Percentiles rank a stretch among this genome's conserved stretches.
Evolutionary conservation across 2,329 filamentous ascomycete genomes (phyloP).

Genomic region (Helminthosporium solani): DNA sequence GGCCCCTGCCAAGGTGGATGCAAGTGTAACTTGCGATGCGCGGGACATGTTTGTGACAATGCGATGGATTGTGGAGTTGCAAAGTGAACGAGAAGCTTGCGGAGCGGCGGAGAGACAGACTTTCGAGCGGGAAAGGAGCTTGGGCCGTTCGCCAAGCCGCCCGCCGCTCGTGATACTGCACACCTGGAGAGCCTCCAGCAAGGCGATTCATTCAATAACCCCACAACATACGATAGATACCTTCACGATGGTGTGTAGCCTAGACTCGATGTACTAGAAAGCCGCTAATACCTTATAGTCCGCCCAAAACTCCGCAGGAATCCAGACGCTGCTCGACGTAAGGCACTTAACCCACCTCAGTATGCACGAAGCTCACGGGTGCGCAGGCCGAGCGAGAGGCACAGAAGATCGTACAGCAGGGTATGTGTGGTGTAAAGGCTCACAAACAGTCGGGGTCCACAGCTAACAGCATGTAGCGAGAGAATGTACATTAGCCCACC

Average conservation of each 20-base stretch:
- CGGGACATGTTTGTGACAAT: slow-evolving; percentile 68
- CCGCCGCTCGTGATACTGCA: slow-evolving; percentile 17
- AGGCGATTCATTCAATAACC: slow-evolving; percentile 23
- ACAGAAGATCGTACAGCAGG: slow-evolving; percentile 98
- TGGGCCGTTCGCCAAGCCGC: slow-evolving; percentile 31
- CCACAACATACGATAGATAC: slow-evolving; percentile 8
- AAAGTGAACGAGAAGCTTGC: too few species aligned
- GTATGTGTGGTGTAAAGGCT: slow-evolving; percentile 61
- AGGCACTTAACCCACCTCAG: slow-evolving; percentile 42
- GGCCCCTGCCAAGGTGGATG: slow-evolving; percentile 74
- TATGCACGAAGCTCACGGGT: slow-evolving; percentile 40
- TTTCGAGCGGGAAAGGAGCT: slow-evolving; percentile 25
- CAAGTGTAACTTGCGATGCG: slow-evolving; percentile 82
- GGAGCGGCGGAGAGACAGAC: slow-evolving; percentile 9
- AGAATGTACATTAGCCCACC: slow-evolving; percentile 66
- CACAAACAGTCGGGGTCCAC: neutral
- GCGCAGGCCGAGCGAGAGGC: slow-evolving; percentile 91
- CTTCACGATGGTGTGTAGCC: slow-evolving; percentile 29
- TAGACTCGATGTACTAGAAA: neutral
- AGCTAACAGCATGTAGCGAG: slow-evolving; percentile 58
- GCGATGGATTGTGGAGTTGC: slow-evolving; percentile 8
- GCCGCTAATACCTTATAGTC: slow-evolving; percentile 60
- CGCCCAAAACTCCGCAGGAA: slow-evolving; percentile 96
- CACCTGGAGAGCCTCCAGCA: slow-evolving; percentile 27
- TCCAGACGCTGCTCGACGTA: slow-evolving; percentile 98